Evolutionary conservation across 192 early-diverging fungal species (phyloP).

Genomic region (Backusella tuberculispora): DNA sequence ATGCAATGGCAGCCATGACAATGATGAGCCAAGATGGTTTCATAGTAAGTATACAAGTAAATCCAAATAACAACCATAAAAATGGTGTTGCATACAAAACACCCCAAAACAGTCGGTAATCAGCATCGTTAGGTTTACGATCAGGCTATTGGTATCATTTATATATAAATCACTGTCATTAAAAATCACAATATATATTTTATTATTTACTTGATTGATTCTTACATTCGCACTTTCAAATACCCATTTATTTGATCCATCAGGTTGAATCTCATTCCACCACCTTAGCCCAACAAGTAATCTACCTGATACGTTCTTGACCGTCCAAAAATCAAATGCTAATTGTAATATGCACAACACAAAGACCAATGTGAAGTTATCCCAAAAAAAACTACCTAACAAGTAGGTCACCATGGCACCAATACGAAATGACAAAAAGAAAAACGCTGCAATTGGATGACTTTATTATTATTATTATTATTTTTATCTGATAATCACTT

Average conservation of each 20-base stretch:
- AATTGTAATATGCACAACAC: conserved; percentile 91
- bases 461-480: conserved; percentile 42
- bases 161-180: neutral
- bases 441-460: conserved; percentile 89
- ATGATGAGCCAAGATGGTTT: conserved; percentile 88
- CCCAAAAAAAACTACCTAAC: conserved; percentile 78
- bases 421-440: conserved; percentile 85
- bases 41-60: conserved; percentile 68
- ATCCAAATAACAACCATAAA: conserved; percentile 80
- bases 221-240: conserved; percentile 91
- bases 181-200: too few relatives aligned
- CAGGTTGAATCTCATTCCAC: conserved; percentile 98
- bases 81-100: conserved; percentile 85
- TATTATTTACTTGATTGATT: neutral
- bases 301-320: conserved; percentile 97
- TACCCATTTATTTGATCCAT: conserved; percentile 93
- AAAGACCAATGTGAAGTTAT: conserved; percentile 88
- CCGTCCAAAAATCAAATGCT: conserved; percentile 98
- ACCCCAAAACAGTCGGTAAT: conserved; percentile 92
- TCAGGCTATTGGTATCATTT: conserved; percentile 50
- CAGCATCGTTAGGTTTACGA: conserved; percentile 78
- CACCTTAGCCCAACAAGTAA: conserved; percentile 95
- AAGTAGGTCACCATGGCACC: conserved; percentile 85
- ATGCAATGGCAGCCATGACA: conserved; percentile 78
- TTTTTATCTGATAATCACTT: neutral